A percentile compares a stretch with the other conserved stretches of the same genome.
Evolutionary conservation across 1,284 basidiomycete genomes (phyloP).

Genomic region (Ustilago bromivora): DNA sequence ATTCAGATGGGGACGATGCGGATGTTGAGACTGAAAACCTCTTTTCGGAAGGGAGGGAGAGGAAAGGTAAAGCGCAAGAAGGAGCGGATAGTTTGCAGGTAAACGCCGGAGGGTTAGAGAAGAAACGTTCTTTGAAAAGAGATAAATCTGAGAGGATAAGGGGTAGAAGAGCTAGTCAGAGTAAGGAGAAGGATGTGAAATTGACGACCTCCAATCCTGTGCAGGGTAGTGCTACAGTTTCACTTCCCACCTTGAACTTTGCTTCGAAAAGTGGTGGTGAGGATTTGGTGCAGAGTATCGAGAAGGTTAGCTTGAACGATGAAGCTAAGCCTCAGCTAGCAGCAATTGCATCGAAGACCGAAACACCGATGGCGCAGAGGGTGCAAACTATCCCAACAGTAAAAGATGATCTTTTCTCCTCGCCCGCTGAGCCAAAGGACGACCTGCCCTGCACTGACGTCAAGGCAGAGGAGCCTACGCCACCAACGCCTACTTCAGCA

Average conservation of each 20-base stretch:
- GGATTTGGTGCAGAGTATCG: conserved; percentile 15
- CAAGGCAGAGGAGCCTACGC: not conserved
- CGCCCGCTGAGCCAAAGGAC: conserved; percentile 35
- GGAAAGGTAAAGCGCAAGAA: conserved; percentile 16
- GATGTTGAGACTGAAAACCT: conserved; percentile 37
- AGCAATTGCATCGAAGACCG: not conserved
- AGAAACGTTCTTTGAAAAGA: conserved; percentile 40
- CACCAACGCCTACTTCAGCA: not conserved
- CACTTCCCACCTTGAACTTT: conserved; percentile 9
- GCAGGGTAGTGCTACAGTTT: conserved; percentile 14
- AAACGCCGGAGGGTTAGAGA: conserved; percentile 8
- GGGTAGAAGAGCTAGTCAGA: conserved; percentile 37
- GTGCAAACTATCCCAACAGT: conserved; percentile 35
- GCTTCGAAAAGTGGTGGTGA: conserved; percentile 6
- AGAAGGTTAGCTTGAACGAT: conserved; percentile 14
- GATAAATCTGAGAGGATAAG: conserved; percentile 50
- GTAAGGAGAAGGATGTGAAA: conserved; percentile 48
- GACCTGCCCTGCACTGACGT: conserved; percentile 10
- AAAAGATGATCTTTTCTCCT: conserved; percentile 44
- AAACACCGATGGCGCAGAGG: conserved; percentile 24
- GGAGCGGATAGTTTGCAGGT: conserved; percentile 9
- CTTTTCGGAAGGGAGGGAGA: conserved; percentile 6
- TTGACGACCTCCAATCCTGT: conserved; percentile 2
- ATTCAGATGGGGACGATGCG: conserved; percentile 49
- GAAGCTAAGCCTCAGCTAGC: not conserved